phyloP scores from a whole-genome alignment of 805 yeast species.

The Kluyveromyces aestuarii region DNA sequence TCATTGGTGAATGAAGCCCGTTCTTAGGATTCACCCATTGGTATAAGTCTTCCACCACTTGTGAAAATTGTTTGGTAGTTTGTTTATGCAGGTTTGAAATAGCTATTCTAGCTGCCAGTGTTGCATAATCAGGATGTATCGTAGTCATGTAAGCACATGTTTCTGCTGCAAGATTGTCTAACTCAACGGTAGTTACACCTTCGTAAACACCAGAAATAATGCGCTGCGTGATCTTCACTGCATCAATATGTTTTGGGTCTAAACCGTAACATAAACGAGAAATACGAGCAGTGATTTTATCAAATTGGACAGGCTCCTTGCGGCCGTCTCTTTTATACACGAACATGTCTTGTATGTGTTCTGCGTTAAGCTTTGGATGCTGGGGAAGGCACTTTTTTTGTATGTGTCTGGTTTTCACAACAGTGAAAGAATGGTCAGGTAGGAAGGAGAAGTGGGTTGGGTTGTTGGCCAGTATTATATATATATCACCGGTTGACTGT shows the following conservation, averaged over 20 bases:
- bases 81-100: constrained; percentile 91
- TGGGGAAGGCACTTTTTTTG: background rate
- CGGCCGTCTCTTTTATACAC: constrained; percentile 91
- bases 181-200: constrained; percentile 90
- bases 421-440: background rate
- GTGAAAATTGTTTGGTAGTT: constrained; percentile 78
- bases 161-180: constrained; percentile 83
- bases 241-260: constrained; percentile 85
- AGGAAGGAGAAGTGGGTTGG: no score
- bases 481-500: background rate
- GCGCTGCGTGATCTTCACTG: constrained; percentile 91
- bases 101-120: constrained; percentile 91
- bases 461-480: no score
- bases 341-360: constrained; percentile 42
- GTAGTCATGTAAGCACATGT: constrained; percentile 98
- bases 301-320: constrained; percentile 89
- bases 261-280: constrained; percentile 91
- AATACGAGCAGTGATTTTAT: constrained; percentile 92
- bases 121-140: constrained; percentile 95
- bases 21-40: constrained; percentile 76
- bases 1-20: constrained; percentile 56
- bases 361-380: background rate
- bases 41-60: constrained; percentile 64
- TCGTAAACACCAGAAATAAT: constrained; percentile 94
- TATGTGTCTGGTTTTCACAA: background rate